These are phyloP conservation scores for Mycena filopes DNA, from an alignment of 768 basidiomycete species.

Conservation along the genomic window DNA sequence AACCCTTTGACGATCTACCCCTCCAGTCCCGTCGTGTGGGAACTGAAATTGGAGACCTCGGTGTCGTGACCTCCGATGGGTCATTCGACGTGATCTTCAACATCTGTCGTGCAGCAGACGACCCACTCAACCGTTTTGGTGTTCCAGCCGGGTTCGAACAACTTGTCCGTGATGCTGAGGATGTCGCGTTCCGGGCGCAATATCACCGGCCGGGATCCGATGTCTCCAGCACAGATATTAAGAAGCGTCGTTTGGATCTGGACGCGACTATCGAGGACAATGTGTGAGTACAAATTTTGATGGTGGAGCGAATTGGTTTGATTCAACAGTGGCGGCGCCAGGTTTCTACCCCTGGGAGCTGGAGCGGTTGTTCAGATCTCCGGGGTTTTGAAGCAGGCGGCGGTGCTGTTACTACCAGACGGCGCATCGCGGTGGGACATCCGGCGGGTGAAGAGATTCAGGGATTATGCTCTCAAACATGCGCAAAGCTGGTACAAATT, in stretches of 20 bases:
- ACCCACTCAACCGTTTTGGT: background rate
- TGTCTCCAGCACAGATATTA: background rate
- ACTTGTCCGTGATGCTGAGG: background rate
- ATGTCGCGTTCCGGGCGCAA: background rate
- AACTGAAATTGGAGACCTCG: background rate
- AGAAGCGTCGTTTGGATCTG: background rate
- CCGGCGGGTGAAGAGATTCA: background rate
- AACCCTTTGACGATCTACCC: background rate
- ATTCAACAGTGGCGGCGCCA: background rate
- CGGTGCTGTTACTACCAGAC: conserved; percentile 2
- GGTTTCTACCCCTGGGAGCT: background rate
- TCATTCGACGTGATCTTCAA: conserved; percentile 7
- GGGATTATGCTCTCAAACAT: conserved; percentile 1
- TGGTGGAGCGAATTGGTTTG: background rate
- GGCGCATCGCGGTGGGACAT: conserved; percentile 11
- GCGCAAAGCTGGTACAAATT: conserved; percentile 21
- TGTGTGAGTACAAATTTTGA: background rate
- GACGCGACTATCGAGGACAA: background rate
- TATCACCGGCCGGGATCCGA: background rate
- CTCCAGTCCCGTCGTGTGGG: background rate
- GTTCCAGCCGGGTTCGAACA: background rate
- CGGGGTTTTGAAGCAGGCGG: background rate
- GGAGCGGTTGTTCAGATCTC: conserved; percentile 6
- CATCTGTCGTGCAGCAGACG: background rate
- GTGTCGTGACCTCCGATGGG: background rate